Percentiles rank a stretch among this genome's conserved stretches.
phyloP scores from a whole-genome alignment of 1,139 yeast genomes.

The Suhomyces maxii region DNA sequence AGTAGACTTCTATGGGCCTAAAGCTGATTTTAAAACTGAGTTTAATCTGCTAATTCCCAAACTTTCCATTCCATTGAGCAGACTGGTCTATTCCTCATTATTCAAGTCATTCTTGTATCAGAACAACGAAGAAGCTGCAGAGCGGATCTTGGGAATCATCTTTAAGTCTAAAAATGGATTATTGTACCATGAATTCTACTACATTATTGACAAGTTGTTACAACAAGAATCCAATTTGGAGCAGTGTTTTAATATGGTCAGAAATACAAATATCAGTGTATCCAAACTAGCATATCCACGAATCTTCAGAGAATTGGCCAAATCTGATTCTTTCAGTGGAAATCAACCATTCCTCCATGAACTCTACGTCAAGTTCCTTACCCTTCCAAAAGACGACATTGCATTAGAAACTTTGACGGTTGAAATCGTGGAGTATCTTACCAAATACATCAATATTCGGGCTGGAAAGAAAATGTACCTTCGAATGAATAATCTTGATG shows the following conservation, averaged over 20 bases:
- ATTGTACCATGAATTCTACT: slow-evolving; percentile 26
- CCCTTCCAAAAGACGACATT: slow-evolving; percentile 13
- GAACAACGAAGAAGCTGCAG: slow-evolving; percentile 30
- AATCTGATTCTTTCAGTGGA: slow-evolving; percentile 11
- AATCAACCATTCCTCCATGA: slow-evolving; percentile 14
- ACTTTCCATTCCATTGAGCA: slow-evolving; percentile 30
- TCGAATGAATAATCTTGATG: slow-evolving; percentile 7
- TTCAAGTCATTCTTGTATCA: slow-evolving; percentile 30
- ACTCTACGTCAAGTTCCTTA: slow-evolving; percentile 13
- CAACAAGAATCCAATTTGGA: slow-evolving; percentile 21
- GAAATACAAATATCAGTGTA: slow-evolving; percentile 19
- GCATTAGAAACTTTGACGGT: slow-evolving; percentile 12
- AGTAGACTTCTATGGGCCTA: slow-evolving; percentile 8
- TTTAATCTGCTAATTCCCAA: slow-evolving; percentile 22
- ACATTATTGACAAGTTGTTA: slow-evolving; percentile 29
- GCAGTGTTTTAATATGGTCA: slow-evolving; percentile 25
- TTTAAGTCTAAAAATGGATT: slow-evolving; percentile 30
- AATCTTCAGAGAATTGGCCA: slow-evolving; percentile 16
- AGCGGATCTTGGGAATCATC: slow-evolving; percentile 31
- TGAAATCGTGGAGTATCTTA: slow-evolving; percentile 10
- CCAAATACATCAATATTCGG: slow-evolving; percentile 12
- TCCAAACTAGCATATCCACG: slow-evolving; percentile 29
- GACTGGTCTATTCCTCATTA: slow-evolving; percentile 37
- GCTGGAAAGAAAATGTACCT: slow-evolving; percentile 17
- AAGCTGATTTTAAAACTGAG: slow-evolving; percentile 3